Percentiles rank a stretch among this genome's conserved stretches.
phyloP scores from a whole-genome alignment of 257 asterid genomes.

The Gentiana macrophylla region DNA sequence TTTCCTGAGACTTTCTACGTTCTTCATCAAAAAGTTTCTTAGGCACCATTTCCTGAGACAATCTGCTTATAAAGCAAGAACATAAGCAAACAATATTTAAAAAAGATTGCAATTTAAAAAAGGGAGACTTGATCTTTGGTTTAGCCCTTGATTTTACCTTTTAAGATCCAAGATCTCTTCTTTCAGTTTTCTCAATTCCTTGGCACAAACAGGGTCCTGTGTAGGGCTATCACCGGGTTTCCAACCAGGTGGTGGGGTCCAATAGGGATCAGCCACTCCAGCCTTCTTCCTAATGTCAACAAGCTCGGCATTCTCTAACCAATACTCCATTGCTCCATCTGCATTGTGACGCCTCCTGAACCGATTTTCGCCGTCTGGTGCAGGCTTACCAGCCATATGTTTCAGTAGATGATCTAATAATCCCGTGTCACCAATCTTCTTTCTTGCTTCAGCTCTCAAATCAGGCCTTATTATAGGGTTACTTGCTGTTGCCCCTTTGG shows the following conservation, averaged over 20 bases:
- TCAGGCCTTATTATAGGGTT: slow-evolving; percentile 74
- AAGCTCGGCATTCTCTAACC: slow-evolving; percentile 89
- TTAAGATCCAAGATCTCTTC: slow-evolving; percentile 43
- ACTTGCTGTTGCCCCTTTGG: slow-evolving; percentile 51
- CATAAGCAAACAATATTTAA: background rate
- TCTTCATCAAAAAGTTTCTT: slow-evolving; percentile 54
- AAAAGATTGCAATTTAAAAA: background rate
- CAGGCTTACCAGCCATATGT: slow-evolving; percentile 92
- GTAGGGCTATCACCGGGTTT: slow-evolving; percentile 79
- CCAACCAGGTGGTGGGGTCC: slow-evolving; percentile 99
- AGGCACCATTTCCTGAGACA: slow-evolving; percentile 35
- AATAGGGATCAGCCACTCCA: slow-evolving; percentile 77
- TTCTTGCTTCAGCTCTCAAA: slow-evolving; percentile 85
- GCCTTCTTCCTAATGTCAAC: slow-evolving; percentile 64
- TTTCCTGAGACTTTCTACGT: slow-evolving; percentile 38
- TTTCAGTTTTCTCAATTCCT: slow-evolving; percentile 50
- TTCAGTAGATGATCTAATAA: slow-evolving; percentile 82
- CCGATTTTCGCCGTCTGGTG: slow-evolving; percentile 63
- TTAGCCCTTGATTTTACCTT: slow-evolving; percentile 31
- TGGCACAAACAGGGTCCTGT: slow-evolving; percentile 79
- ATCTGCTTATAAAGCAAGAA: slow-evolving; percentile 23
- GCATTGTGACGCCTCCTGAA: slow-evolving; percentile 87
- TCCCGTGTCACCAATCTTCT: slow-evolving; percentile 88
- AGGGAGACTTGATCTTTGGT: background rate
- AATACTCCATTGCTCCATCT: slow-evolving; percentile 96